These are phyloP conservation scores for Suillus clintonianus DNA, from an alignment of 768 basidiomycete genomes.

Conservation along the genomic window DNA sequence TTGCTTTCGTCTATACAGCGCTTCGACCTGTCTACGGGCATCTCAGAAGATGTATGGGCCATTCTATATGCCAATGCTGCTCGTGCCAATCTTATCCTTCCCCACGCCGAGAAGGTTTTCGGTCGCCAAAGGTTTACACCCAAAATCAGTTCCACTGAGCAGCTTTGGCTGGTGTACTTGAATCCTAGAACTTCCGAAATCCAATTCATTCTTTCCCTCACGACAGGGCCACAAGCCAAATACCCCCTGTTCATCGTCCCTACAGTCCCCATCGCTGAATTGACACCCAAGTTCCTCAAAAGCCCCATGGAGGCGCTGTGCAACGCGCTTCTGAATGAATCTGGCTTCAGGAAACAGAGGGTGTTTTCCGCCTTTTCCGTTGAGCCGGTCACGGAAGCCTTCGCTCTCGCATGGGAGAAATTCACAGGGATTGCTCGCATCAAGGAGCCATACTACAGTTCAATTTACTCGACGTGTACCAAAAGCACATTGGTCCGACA, in stretches of 20 bases:
- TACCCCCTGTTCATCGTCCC: conserved; percentile 65
- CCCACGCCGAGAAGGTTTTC: conserved; percentile 37
- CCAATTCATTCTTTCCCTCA: conserved; percentile 61
- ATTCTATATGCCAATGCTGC: conserved; percentile 30
- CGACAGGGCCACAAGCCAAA: conserved; percentile 50
- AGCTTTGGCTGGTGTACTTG: conserved; percentile 35
- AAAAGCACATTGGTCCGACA: conserved; percentile 34
- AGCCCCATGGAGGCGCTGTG: conserved; percentile 40
- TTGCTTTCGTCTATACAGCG: conserved; percentile 1
- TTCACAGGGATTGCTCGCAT: conserved; percentile 43
- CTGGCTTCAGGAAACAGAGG: conserved; percentile 23
- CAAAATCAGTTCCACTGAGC: conserved; percentile 5
- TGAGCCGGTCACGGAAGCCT: conserved; percentile 44
- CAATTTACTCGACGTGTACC: conserved; percentile 60
- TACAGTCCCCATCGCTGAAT: conserved; percentile 36
- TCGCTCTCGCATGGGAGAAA: conserved; percentile 50
- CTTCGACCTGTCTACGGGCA: conserved; percentile 10
- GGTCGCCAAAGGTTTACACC: neutral
- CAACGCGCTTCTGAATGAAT: conserved; percentile 28
- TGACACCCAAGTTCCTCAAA: conserved; percentile 40
- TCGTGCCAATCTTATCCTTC: conserved; percentile 42
- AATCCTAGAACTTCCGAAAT: conserved; percentile 25
- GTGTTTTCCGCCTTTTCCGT: conserved; percentile 70
- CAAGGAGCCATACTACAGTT: conserved; percentile 58
- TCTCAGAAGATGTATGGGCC: conserved; percentile 31